Evolutionary conservation across 306 rosid species (phyloP).

Genomic region (Astragalus glycyphyllos): DNA sequence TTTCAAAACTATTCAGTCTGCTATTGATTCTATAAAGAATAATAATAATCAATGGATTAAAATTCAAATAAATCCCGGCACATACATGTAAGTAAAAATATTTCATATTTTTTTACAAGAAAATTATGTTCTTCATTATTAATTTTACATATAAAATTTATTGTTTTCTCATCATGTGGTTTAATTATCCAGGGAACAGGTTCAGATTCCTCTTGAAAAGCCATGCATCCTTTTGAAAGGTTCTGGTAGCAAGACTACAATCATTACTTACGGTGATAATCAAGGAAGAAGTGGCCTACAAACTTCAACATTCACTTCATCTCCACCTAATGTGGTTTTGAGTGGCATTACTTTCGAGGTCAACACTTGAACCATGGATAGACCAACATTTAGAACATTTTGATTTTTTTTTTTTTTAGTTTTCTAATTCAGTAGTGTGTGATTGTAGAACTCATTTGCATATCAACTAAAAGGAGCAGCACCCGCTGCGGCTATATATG

Average conservation of each 20-base stretch:
- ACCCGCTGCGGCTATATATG: neutral
- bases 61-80: constrained; percentile 9
- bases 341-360: constrained; percentile 26
- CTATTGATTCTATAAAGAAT: constrained; percentile 1
- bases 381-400: neutral
- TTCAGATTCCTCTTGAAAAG: neutral
- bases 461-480: neutral
- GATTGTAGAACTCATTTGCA: neutral
- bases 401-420: neutral
- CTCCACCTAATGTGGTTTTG: neutral
- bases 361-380: neutral
- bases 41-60: constrained; percentile 12
- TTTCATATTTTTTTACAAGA: neutral
- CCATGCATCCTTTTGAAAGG: constrained; percentile 12
- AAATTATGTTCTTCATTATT: too few relatives aligned
- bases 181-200: too few relatives aligned
- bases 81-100: neutral
- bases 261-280: neutral
- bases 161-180: too few relatives aligned
- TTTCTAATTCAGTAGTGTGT: neutral
- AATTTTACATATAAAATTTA: neutral
- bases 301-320: neutral
- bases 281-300: neutral
- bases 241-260: neutral
- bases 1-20: neutral